Evolutionary conservation across 2,329 filamentous ascomycete genomes (phyloP), one percentile per base, ranked within the genome.

Genomic region (Dryadomyces sulphureus): DNA sequence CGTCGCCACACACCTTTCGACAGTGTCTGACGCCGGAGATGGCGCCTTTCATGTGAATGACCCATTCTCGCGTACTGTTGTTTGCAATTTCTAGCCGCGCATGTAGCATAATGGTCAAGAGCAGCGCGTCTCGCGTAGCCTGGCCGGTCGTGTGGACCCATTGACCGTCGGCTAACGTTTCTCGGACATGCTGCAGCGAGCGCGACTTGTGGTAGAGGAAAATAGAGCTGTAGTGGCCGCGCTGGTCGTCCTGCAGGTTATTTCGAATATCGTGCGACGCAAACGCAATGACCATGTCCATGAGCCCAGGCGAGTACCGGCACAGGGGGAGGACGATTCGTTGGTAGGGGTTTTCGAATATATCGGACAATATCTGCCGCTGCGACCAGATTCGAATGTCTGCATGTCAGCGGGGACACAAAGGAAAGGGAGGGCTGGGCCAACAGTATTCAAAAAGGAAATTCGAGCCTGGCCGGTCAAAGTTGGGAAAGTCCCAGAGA

Each of bases 41-140:
- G 22, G 45, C 45, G 14, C 45, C 45, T 2, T 39, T 12, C 21
- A 47, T 17, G 35, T 43, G 45, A 8, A 47, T 20, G 12, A 43
- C 35, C 45, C 45, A 47, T 19, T 47, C 45, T 5, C 22, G 35
- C 6, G 45, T 47, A 40, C 45, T 47, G 39, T 47, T 47, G 35
- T 43, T 47, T 22, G 40, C 32, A 27, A 47, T 43, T 32, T 47
- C 45, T 2, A 47, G 32, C 1, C 34, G 7, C 20, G 24, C 41
- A 19, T 43, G 45, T 9, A 44, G 35, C 35, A 41, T 32, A n/a
- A 44, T 44, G 25, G 25, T 34, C 9, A 47, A 6, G 5, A 47
- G 36, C 24, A 47, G 36, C 2, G 45, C 19, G 22, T 44, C 45
- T 2, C 41, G 45, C 2, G 19, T 9, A n/a, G 36, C 25, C 21